A percentile compares a stretch with the other conserved stretches of the same genome.
Evolutionary conservation across 345 rosid species (phyloP).

Genomic region (Kandelia obovata): DNA sequence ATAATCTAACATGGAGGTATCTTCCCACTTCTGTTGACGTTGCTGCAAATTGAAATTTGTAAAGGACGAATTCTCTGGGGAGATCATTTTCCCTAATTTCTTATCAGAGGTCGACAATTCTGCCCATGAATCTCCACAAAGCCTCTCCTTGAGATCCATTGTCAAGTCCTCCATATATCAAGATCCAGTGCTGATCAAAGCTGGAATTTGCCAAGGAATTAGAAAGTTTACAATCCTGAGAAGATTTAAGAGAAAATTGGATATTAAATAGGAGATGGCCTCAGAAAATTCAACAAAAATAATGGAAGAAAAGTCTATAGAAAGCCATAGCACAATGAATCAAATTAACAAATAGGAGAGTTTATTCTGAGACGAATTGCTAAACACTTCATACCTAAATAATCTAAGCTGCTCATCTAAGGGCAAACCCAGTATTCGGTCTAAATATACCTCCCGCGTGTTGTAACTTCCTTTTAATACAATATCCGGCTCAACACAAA

Average conservation of each 20-base stretch:
- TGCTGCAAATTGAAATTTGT: conserved; percentile 33
- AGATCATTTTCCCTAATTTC: conserved; percentile 32
- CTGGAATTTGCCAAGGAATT: conserved; percentile 14
- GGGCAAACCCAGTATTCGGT: conserved; percentile 9
- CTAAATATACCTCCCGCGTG: background rate
- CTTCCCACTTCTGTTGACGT: conserved; percentile 59
- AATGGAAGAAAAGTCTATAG: too few species aligned
- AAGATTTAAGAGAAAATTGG: background rate
- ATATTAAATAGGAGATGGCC: background rate
- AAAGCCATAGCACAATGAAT: too few species aligned
- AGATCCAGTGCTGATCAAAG: conserved; percentile 14
- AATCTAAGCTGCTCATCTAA: background rate
- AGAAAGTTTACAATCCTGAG: background rate
- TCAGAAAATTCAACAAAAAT: too few species aligned
- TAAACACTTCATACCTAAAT: too few species aligned
- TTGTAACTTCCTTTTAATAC: too few species aligned
- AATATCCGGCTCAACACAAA: background rate
- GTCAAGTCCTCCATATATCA: conserved; percentile 15
- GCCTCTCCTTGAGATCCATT: conserved; percentile 61
- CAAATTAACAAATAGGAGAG: too few species aligned
- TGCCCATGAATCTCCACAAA: conserved; percentile 48
- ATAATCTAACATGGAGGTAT: conserved; percentile 48
- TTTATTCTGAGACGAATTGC: too few species aligned
- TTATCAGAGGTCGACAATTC: conserved; percentile 36
- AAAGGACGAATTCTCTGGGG: conserved; percentile 33